Evolutionary conservation across 495 filamentous ascomycete species (phyloP).

Genomic region (Alectoria sarmentosa): DNA sequence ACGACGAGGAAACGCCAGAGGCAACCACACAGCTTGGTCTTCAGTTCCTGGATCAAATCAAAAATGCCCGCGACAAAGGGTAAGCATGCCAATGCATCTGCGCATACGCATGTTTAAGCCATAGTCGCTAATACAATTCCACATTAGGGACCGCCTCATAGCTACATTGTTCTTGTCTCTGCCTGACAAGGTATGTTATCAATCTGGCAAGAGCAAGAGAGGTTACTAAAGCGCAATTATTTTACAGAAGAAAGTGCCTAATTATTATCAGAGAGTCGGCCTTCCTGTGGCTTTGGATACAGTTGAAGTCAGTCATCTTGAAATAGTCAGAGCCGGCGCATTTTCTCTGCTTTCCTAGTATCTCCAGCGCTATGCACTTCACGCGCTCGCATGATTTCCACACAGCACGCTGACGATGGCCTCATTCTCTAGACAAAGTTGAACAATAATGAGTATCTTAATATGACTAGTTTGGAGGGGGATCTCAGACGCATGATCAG

Average conservation of each 20-base stretch:
- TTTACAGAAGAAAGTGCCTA: conserved; percentile 45
- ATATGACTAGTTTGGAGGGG: conserved; percentile 56
- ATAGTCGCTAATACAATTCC: conserved; percentile 32
- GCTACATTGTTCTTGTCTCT: conserved; percentile 65
- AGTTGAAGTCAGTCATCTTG: conserved; percentile 46
- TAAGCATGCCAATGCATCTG: conserved; percentile 32
- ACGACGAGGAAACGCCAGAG: conserved; percentile 46
- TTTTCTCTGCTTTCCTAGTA: background rate
- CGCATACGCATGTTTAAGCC: conserved; percentile 8
- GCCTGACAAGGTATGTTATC: conserved; percentile 42
- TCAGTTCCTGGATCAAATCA: conserved; percentile 56
- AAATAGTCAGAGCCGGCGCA: background rate
- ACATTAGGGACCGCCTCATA: conserved; percentile 49
- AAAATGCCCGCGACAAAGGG: conserved; percentile 65
- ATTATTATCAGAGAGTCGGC: conserved; percentile 65
- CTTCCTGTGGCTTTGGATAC: conserved; percentile 70
- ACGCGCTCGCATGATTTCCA: background rate
- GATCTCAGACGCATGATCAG: conserved; percentile 71
- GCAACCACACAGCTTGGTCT: conserved; percentile 62
- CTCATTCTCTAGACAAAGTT: conserved; percentile 46
- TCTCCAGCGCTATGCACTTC: background rate
- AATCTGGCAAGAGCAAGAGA: background rate
- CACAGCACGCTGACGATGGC: conserved; percentile 3
- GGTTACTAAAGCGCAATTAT: conserved; percentile 11
- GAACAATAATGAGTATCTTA: conserved; percentile 52